A percentile compares a stretch with the other conserved stretches of the same genome.
These are phyloP conservation scores for Blakeslea trispora DNA, from an alignment of 371 early-diverging fungal species.

Conservation along the genomic window DNA sequence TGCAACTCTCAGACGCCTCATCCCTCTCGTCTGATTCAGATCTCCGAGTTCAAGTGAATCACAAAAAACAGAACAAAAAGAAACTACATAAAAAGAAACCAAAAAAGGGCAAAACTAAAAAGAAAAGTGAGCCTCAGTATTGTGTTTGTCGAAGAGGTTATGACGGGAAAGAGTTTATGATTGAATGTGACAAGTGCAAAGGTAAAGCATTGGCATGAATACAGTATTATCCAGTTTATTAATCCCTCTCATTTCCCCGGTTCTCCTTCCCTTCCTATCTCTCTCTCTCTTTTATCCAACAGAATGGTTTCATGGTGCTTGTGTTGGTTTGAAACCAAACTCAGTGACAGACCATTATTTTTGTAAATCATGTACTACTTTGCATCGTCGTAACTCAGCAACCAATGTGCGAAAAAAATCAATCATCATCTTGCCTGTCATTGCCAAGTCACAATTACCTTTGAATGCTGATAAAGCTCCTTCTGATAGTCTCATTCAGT, in stretches of 20 bases:
- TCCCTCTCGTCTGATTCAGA: constrained; percentile 44
- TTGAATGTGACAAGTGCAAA: constrained; percentile 75
- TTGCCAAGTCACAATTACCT: constrained; percentile 13
- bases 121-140: constrained; percentile 36
- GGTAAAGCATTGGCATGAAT: constrained; percentile 22
- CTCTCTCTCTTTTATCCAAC: too few relatives aligned
- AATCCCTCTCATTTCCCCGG: too few relatives aligned
- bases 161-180: constrained; percentile 76
- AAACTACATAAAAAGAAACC: constrained; percentile 11
- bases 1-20: constrained; percentile 45
- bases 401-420: constrained; percentile 4
- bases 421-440: constrained; percentile 9
- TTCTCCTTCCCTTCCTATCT: too few relatives aligned
- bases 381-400: too few relatives aligned
- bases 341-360: constrained; percentile 52
- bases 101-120: constrained; percentile 23
- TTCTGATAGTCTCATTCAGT: too few relatives aligned
- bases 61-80: constrained; percentile 9
- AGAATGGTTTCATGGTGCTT: constrained; percentile 82
- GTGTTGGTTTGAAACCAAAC: constrained; percentile 62
- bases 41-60: background rate
- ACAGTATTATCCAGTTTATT: too few relatives aligned
- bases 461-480: too few relatives aligned
- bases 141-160: constrained; percentile 62
- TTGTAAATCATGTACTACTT: constrained; percentile 44